Evolutionary conservation across 2,329 filamentous ascomycete species (phyloP).

Genomic region (Fusarium transvaalense): DNA sequence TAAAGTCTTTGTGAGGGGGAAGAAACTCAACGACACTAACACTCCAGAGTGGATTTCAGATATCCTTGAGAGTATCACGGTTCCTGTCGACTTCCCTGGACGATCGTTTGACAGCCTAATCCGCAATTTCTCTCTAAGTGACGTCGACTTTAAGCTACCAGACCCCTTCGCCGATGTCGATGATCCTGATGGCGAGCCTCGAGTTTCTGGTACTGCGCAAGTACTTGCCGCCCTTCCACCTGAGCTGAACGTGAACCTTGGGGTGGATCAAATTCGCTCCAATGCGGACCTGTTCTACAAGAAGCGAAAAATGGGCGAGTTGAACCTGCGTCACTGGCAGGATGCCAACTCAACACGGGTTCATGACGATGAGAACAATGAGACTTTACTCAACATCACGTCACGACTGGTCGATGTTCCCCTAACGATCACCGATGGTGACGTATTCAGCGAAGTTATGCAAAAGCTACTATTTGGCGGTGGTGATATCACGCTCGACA

Average conservation of each 20-base stretch:
- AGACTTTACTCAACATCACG: conserved; percentile 76
- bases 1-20: conserved; percentile 86
- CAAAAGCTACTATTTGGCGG: conserved; percentile 82
- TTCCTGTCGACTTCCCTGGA: conserved; percentile 87
- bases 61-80: conserved; percentile 82
- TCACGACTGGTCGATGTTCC: conserved; percentile 84
- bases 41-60: conserved; percentile 87
- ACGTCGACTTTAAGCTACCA: conserved; percentile 89
- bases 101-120: conserved; percentile 85
- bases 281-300: conserved; percentile 85
- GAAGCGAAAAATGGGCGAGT: conserved; percentile 79
- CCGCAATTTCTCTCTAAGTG: conserved; percentile 85
- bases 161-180: conserved; percentile 82
- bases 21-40: conserved; percentile 71
- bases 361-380: conserved; percentile 65
- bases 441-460: conserved; percentile 84
- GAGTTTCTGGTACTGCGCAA: conserved; percentile 84
- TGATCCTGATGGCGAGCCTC: conserved; percentile 78
- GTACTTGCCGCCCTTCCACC: conserved; percentile 83
- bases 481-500: conserved; percentile 75
- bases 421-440: conserved; percentile 82
- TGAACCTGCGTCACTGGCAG: conserved; percentile 87
- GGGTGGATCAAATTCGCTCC: conserved; percentile 81
- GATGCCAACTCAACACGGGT: conserved; percentile 82
- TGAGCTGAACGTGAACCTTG: conserved; percentile 87